Percentiles rank a stretch among this genome's conserved stretches.
phyloP scores from a whole-genome alignment of 2,329 filamentous ascomycete species.

The Lecanicillium sp. region DNA sequence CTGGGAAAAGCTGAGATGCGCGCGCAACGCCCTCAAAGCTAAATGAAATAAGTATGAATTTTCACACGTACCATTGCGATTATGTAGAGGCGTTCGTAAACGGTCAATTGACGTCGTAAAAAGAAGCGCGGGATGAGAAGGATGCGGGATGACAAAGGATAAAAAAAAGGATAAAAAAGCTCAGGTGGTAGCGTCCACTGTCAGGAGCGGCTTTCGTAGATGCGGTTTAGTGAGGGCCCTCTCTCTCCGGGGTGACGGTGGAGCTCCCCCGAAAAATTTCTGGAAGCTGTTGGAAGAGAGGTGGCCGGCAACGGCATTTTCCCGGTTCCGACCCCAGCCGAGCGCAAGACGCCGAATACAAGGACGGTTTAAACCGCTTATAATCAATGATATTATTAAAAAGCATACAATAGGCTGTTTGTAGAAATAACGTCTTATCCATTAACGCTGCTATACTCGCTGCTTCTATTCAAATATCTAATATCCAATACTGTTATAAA shows the following conservation, averaged over 20 bases:
- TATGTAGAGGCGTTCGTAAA: neutral
- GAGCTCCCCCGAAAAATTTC: slow-evolving; percentile 10
- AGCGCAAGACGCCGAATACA: no score
- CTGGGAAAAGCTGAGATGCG: no score
- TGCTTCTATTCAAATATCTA: slow-evolving; percentile 2
- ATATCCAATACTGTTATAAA: slow-evolving; percentile 7
- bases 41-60: no score
- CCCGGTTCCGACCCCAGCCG: slow-evolving; percentile 6
- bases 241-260: slow-evolving; percentile 4
- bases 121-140: slow-evolving; percentile 1
- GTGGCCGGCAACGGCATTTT: slow-evolving; percentile 9
- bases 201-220: slow-evolving; percentile 1
- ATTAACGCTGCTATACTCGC: no score
- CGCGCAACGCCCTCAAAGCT: no score
- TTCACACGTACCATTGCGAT: slow-evolving; percentile 15
- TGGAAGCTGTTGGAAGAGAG: neutral
- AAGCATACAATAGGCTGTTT: no score
- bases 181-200: slow-evolving; percentile 2
- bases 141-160: slow-evolving; percentile 1
- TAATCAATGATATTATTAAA: no score
- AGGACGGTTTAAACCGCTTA: no score
- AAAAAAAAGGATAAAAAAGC: slow-evolving; percentile 4
- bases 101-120: slow-evolving; percentile 11
- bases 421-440: no score
- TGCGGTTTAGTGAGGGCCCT: slow-evolving; percentile 7